Percentiles rank a stretch among this genome's conserved stretches.
These are phyloP conservation scores for Ceratobasidium sp. DNA, from an alignment of 1,284 basidiomycete species.

Conservation along the genomic window DNA sequence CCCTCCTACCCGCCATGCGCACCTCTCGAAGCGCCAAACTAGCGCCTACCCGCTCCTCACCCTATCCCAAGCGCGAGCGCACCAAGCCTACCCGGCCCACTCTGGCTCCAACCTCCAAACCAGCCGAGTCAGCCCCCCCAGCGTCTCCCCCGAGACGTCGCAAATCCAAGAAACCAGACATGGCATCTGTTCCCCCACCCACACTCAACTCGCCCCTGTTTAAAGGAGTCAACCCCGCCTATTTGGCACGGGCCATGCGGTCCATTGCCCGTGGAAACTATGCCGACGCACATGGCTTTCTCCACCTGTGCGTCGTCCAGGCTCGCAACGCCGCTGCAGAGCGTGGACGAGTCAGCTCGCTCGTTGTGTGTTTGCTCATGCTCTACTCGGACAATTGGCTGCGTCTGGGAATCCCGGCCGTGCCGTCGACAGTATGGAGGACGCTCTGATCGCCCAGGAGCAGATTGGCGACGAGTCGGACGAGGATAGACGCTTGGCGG, in stretches of 20 bases:
- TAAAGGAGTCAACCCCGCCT: constrained; percentile 25
- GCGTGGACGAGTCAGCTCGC: constrained; percentile 20
- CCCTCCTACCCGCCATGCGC: background rate
- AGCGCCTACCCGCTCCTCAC: background rate
- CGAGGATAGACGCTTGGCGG: constrained; percentile 9
- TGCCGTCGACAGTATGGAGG: constrained; percentile 17
- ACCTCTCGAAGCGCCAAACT: background rate
- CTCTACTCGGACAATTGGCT: constrained; percentile 34
- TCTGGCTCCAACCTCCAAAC: background rate
- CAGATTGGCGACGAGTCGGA: constrained; percentile 21
- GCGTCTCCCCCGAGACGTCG: background rate
- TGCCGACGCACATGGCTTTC: constrained; percentile 18
- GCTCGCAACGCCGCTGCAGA: constrained; percentile 9
- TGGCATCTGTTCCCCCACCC: background rate
- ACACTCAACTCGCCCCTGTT: constrained; percentile 16
- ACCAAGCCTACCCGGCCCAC: constrained; percentile 22
- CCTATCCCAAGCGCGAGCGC: constrained; percentile 14
- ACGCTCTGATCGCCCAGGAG: constrained; percentile 16
- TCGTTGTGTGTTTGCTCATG: constrained; percentile 30
- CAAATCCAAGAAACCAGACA: background rate
- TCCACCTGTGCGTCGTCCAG: constrained; percentile 24
- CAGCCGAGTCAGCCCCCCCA: background rate
- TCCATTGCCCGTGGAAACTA: constrained; percentile 23
- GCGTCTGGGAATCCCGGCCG: constrained; percentile 24
- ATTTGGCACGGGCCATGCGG: constrained; percentile 21